Evolutionary conservation across 1,284 basidiomycete species (phyloP).

Genomic region (Quambalaria eucalypti): DNA sequence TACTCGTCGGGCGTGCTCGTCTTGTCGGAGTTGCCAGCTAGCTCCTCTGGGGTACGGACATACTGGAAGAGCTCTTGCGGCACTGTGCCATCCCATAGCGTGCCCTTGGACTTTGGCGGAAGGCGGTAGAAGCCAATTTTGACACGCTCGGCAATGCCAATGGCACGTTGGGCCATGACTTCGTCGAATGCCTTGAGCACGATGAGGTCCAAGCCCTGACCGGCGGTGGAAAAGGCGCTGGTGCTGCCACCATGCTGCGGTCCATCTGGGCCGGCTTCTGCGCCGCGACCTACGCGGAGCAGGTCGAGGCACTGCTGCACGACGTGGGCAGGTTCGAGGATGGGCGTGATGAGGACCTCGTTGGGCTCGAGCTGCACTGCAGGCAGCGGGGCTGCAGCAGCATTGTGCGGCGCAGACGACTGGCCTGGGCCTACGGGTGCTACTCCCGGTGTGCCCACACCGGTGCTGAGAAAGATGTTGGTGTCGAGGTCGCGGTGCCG

Average conservation of each 20-base stretch:
- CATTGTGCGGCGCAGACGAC: too few relatives aligned
- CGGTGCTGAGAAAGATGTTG: conserved; percentile 17
- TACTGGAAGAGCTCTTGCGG: not conserved
- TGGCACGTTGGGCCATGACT: not conserved
- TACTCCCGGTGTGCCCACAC: too few relatives aligned
- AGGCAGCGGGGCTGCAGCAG: not conserved
- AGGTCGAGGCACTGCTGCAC: not conserved
- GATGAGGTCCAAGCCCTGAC: not conserved
- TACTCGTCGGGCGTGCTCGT: not conserved
- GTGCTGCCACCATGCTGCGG: too few relatives aligned
- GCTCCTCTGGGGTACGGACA: not conserved
- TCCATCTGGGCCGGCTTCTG: too few relatives aligned
- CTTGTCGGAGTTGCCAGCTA: too few relatives aligned
- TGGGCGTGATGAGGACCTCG: not conserved
- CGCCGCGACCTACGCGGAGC: not conserved
- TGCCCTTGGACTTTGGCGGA: not conserved
- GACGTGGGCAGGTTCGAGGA: not conserved
- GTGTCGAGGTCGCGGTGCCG: conserved; percentile 8
- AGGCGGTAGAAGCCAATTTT: not conserved
- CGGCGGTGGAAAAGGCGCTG: not conserved
- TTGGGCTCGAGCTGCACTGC: not conserved
- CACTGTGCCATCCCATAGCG: not conserved
- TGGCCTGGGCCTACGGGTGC: too few relatives aligned
- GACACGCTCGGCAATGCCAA: not conserved
- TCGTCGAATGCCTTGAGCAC: not conserved